Base-by-base conservation (phyloP, 768 basidiomycete genomes). In the Xerocomus spinulosus region DNA sequence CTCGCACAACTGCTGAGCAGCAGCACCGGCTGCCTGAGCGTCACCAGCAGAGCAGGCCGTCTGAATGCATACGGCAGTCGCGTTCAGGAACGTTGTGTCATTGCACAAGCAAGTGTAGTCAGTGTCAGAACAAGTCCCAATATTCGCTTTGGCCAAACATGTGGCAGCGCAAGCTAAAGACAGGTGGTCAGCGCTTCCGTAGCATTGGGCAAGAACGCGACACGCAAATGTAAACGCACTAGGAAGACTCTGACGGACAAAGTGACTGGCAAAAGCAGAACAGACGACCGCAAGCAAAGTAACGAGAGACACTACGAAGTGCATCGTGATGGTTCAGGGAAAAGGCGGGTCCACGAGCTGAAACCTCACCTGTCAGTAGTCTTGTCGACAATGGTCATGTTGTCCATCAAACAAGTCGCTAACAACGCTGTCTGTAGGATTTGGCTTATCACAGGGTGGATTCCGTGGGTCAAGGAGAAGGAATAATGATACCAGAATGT, bases 41-140 rank as follows among this genome's bases (percentile, higher is more conserved):
- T 84, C 81, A 10, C 29, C 32, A 39, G 73, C 75, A 0, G 54
- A 50, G 70, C 85, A 86, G n/a, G 64, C 53, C 4, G 41, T 30
- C 42, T 61, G 18, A 51, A 85, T 75, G 66, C 84, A 86, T 0
- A 55, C 1, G 30, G 79, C 77, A 39, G 74, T 73, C 44, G 61
- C 59, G 32, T 48, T 40, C 50, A 84, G 55, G 58, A 83, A 86
- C 1, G 48, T n/a, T 17, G 54, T 0, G 59, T 67, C 70, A 5
- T 68, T 64, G 74, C 85, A 87, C 25, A 84, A 68, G 56, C 87
- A 90, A 23, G 54, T 52, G 58, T 76, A 68, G 67, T 87, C 80
- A n/a, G 63, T 64, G 4, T 62, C 9, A 13, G 45, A 13, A 69
- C 86, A 89, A 49, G 52, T 55, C n/a, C n/a, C n/a, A 17, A 69